These are phyloP conservation scores for Clathrospora elynae DNA, from an alignment of 2,329 filamentous ascomycete genomes.

Conservation along the genomic window DNA sequence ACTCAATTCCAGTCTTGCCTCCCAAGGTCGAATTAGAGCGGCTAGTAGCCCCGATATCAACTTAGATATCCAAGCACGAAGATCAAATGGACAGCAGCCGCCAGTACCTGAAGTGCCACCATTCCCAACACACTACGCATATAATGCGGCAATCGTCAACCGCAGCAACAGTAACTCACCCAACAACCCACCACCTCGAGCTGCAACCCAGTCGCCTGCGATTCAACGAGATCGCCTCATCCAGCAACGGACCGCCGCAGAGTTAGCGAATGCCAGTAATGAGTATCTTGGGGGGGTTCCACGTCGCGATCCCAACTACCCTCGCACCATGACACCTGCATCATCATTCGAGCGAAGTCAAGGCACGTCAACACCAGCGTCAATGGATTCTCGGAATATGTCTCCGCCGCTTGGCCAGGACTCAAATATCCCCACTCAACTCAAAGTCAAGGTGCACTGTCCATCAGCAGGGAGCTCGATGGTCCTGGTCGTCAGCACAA, in stretches of 20 bases:
- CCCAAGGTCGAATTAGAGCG: slow-evolving; percentile 72
- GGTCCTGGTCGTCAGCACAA: slow-evolving; percentile 93
- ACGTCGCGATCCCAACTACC: slow-evolving; percentile 40
- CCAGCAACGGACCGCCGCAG: slow-evolving; percentile 45
- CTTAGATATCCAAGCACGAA: slow-evolving; percentile 62
- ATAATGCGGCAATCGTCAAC: slow-evolving; percentile 66
- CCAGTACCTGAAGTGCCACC: slow-evolving; percentile 53
- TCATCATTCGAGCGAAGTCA: slow-evolving; percentile 48
- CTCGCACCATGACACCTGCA: slow-evolving; percentile 46
- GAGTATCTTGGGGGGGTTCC: slow-evolving; percentile 37
- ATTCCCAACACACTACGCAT: slow-evolving; percentile 63
- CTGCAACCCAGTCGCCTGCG: slow-evolving; percentile 73
- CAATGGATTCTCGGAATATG: slow-evolving; percentile 47
- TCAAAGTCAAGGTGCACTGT: slow-evolving; percentile 95
- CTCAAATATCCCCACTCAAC: slow-evolving; percentile 66
- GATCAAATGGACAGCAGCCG: slow-evolving; percentile 55
- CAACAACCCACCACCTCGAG: slow-evolving; percentile 69
- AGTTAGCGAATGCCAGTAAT: slow-evolving; percentile 50
- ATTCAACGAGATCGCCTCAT: slow-evolving; percentile 64
- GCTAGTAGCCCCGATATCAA: slow-evolving; percentile 95
- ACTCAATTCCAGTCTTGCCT: slow-evolving; percentile 60
- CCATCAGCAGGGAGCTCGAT: slow-evolving; percentile 79
- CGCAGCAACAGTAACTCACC: slow-evolving; percentile 85
- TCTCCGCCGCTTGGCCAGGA: slow-evolving; percentile 43
- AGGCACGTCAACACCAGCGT: slow-evolving; percentile 44